These are phyloP conservation scores for Phytopythium litorale DNA, from an alignment of 352 stramenopile species.

Conservation along the genomic window DNA sequence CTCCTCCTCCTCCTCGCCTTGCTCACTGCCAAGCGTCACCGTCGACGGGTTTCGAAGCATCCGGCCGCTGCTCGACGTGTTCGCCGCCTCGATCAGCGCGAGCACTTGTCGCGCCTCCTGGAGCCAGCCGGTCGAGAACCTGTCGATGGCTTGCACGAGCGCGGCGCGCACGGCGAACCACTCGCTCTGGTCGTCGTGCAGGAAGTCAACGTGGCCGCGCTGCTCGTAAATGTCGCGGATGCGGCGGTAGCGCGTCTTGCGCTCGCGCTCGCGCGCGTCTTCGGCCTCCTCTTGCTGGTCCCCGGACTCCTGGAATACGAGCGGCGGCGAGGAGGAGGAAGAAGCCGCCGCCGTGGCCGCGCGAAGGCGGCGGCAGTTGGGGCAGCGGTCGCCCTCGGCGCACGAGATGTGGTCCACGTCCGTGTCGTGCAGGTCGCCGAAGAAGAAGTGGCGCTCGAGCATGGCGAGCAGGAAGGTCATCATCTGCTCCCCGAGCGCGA, in stretches of 20 bases:
- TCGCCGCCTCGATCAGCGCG: constrained; percentile 32
- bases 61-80: not conserved
- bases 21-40: not conserved
- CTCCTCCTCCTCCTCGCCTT: not conserved
- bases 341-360: not conserved
- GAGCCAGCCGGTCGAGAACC: constrained; percentile 68
- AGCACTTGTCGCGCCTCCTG: constrained; percentile 57
- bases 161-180: constrained; percentile 67
- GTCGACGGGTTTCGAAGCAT: not conserved
- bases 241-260: constrained; percentile 43
- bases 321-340: not conserved
- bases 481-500: constrained; percentile 77
- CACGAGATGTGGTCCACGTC: constrained; percentile 67
- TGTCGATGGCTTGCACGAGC: constrained; percentile 68
- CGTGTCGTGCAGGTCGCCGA: constrained; percentile 68
- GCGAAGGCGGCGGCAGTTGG: constrained; percentile 4
- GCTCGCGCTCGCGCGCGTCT: not conserved
- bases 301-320: not conserved
- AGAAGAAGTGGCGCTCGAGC: constrained; percentile 84
- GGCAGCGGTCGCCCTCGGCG: constrained; percentile 6
- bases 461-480: constrained; percentile 80
- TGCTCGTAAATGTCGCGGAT: constrained; percentile 83
- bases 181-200: constrained; percentile 56
- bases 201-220: constrained; percentile 51
- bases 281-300: not conserved